These are phyloP conservation scores for Thielaviopsis euricoi DNA, from an alignment of 2,329 filamentous ascomycete genomes.

Conservation along the genomic window DNA sequence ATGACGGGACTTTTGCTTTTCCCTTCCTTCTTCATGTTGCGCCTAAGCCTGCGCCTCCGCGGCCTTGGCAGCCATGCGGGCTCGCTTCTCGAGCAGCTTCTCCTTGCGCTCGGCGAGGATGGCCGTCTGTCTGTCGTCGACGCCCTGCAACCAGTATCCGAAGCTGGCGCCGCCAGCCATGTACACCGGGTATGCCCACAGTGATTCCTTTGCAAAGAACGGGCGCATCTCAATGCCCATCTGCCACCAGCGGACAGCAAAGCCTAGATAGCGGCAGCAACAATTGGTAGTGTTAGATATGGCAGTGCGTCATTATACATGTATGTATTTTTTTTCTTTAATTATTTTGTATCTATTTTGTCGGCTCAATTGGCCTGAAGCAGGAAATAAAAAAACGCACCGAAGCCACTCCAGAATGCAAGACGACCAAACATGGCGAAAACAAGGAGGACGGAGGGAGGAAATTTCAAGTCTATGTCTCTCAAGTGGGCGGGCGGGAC, in stretches of 20 bases:
- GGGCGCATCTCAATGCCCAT: slow-evolving; percentile 97
- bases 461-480: neutral
- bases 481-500: neutral
- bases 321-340: neutral
- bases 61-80: slow-evolving; percentile 37
- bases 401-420: slow-evolving; percentile 81
- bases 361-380: neutral
- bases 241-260: slow-evolving; percentile 88
- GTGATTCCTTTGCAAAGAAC: slow-evolving; percentile 66
- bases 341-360: neutral
- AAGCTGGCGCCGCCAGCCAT: slow-evolving; percentile 75
- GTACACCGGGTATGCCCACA: slow-evolving; percentile 88
- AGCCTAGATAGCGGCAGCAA: slow-evolving; percentile 41
- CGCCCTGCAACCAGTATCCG: slow-evolving; percentile 90
- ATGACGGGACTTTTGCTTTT: neutral
- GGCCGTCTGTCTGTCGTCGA: slow-evolving; percentile 66
- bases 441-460: too few relatives aligned
- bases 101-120: slow-evolving; percentile 66
- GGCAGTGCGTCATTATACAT: neutral
- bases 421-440: slow-evolving; percentile 47
- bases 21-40: too few relatives aligned
- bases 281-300: neutral
- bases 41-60: slow-evolving; percentile 17
- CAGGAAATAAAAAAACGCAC: slow-evolving; percentile 34
- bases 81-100: slow-evolving; percentile 73